A percentile compares a stretch with the other conserved stretches of the same genome.
phyloP scores from a whole-genome alignment of 192 early-diverging fungal species.

The Backusella westeae region DNA sequence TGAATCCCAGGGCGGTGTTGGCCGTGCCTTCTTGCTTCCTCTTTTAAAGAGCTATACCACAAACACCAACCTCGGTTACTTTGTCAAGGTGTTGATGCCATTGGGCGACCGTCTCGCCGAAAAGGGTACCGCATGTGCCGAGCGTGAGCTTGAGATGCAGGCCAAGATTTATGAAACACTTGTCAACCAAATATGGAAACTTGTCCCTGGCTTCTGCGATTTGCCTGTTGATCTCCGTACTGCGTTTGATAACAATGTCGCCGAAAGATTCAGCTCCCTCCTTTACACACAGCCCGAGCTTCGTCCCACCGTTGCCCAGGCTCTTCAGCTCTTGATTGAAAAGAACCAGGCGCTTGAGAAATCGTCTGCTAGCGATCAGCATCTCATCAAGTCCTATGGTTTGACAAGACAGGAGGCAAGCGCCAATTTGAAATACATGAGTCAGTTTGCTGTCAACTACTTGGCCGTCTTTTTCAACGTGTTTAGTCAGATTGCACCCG shows the following conservation, averaged over 20 bases:
- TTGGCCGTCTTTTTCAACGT: constrained; percentile 79
- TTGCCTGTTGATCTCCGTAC: constrained; percentile 71
- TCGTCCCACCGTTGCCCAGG: constrained; percentile 75
- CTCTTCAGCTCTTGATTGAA: constrained; percentile 63
- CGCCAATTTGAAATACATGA: constrained; percentile 57
- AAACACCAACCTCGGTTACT: constrained; percentile 73
- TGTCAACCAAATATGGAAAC: constrained; percentile 83
- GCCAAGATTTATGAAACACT: constrained; percentile 92
- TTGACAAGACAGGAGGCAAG: constrained; percentile 52
- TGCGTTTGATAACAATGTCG: constrained; percentile 61
- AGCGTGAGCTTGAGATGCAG: constrained; percentile 61
- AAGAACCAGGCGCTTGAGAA: constrained; percentile 46
- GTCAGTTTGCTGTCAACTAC: constrained; percentile 67
- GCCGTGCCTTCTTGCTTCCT: constrained; percentile 90
- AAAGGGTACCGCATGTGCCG: constrained; percentile 57
- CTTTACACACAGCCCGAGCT: constrained; percentile 72
- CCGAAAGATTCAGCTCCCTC: constrained; percentile 72
- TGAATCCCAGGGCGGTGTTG: constrained; percentile 55
- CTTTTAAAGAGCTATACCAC: constrained; percentile 72
- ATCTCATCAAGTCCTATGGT: constrained; percentile 44
- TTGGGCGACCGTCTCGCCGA: constrained; percentile 70
- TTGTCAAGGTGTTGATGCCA: constrained; percentile 70
- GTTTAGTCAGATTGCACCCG: constrained; percentile 63
- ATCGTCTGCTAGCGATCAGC: constrained; percentile 38
- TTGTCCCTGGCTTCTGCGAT: constrained; percentile 84